phyloP scores from a whole-genome alignment of 78 protist genomes.

The Bigelowiella natans region DNA sequence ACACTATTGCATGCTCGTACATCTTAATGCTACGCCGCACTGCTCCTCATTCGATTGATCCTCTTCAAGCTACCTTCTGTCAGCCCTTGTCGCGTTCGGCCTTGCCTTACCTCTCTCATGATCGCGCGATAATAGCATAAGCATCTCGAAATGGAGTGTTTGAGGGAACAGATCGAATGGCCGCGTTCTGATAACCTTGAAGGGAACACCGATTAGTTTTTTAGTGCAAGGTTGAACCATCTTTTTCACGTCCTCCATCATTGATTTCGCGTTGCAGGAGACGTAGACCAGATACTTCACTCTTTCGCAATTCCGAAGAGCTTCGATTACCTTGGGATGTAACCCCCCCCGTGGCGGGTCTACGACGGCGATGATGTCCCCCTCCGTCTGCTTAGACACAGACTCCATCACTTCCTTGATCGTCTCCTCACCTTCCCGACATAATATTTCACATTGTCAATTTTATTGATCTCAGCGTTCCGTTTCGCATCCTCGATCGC shows the following conservation, averaged over 20 bases:
- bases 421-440: background rate
- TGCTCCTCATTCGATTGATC: no score
- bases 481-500: background rate
- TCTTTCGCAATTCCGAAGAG: background rate
- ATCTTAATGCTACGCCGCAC: no score
- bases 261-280: background rate
- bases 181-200: background rate
- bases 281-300: background rate
- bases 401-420: background rate
- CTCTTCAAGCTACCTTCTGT: no score
- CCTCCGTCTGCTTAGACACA: background rate
- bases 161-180: background rate
- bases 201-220: background rate
- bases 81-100: no score
- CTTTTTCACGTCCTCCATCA: background rate
- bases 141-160: background rate
- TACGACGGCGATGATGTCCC: background rate
- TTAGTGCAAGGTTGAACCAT: background rate
- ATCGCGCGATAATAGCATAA: background rate
- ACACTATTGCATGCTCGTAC: no score
- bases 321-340: background rate
- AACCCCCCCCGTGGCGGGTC: background rate
- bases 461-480: background rate
- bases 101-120: no score
- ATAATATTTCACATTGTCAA: background rate